These are phyloP conservation scores for Aureobasidium uvarum DNA, from an alignment of 2,329 filamentous ascomycete genomes.

Conservation along the genomic window DNA sequence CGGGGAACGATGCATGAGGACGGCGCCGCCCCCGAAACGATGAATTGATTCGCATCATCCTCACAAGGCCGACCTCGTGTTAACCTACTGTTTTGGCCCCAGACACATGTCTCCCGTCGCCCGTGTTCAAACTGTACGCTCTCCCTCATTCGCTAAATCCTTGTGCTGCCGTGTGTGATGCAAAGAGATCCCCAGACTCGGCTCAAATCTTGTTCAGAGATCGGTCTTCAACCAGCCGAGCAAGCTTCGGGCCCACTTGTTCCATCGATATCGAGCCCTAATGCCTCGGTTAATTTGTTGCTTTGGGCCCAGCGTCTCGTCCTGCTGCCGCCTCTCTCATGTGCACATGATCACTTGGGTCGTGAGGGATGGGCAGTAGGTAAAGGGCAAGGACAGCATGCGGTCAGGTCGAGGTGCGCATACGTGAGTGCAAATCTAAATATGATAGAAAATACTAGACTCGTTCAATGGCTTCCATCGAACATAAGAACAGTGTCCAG, in stretches of 20 bases:
- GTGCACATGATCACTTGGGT: background rate
- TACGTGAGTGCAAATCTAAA: background rate
- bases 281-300: conserved; percentile 20
- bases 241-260: conserved; percentile 13
- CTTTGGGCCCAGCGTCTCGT: conserved; percentile 13
- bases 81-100: background rate
- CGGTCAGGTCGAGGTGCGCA: background rate
- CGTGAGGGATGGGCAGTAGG: background rate
- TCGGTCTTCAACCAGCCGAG: conserved; percentile 17
- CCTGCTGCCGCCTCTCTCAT: background rate
- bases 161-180: background rate
- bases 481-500: background rate
- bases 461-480: background rate
- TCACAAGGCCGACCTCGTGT: background rate
- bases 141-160: background rate
- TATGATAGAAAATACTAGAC: background rate
- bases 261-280: conserved; percentile 2
- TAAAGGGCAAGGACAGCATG: background rate
- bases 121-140: background rate
- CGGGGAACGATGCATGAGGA: conserved; percentile 21
- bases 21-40: background rate
- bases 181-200: conserved; percentile 19
- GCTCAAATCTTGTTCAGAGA: conserved; percentile 11
- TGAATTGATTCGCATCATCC: background rate
- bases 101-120: background rate